Conservation (phyloP, 768 basidiomycete species). For the Leucocoprinus sp. region DNA sequence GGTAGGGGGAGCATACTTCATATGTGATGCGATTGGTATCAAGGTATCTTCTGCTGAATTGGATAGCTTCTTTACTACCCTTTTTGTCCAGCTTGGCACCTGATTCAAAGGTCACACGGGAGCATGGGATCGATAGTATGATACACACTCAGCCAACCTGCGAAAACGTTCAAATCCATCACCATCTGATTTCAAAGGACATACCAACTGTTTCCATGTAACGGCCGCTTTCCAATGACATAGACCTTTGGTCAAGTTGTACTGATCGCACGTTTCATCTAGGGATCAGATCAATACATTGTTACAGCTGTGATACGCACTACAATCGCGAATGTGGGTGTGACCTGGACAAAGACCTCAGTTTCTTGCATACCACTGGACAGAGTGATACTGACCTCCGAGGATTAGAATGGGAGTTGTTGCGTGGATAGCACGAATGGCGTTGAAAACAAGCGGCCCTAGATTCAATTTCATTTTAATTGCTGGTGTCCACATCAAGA, state of each 20-base stretch:
- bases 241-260: slow-evolving; percentile 66
- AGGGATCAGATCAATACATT: neutral
- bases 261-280: slow-evolving; percentile 23
- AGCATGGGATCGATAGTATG: neutral
- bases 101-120: slow-evolving; percentile 14
- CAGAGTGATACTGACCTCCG: slow-evolving; percentile 39
- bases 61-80: slow-evolving; percentile 39
- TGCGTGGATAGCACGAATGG: slow-evolving; percentile 65
- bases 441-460: slow-evolving; percentile 70
- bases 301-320: slow-evolving; percentile 25
- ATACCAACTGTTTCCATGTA: slow-evolving; percentile 90
- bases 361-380: neutral
- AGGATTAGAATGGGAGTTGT: slow-evolving; percentile 77
- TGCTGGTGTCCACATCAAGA: neutral
- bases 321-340: slow-evolving; percentile 73
- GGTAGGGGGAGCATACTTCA: slow-evolving; percentile 34
- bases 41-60: slow-evolving; percentile 65
- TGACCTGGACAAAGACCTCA: slow-evolving; percentile 37
- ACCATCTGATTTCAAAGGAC: slow-evolving; percentile 12
- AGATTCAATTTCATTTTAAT: neutral
- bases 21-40: slow-evolving; percentile 76
- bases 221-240: slow-evolving; percentile 74
- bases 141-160: slow-evolving; percentile 58
- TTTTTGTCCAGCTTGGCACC: slow-evolving; percentile 40
- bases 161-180: neutral